These are phyloP conservation scores for Asparagopsis taxiformis DNA, from an alignment of 31 red algal genomes.

Conservation along the genomic window DNA sequence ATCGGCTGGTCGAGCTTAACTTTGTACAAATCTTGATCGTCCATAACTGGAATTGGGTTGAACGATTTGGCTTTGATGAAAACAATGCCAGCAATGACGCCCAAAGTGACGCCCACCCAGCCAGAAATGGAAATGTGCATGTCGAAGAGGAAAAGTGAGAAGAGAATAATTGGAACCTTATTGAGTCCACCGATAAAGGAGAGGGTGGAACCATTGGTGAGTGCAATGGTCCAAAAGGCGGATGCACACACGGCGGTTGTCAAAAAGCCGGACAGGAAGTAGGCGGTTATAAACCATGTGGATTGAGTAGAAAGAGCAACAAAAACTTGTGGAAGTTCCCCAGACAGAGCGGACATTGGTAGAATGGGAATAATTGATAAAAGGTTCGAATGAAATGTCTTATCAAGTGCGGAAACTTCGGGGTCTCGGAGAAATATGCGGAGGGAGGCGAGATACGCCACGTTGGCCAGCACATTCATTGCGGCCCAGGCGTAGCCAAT, in stretches of 20 bases:
- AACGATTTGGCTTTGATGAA: conserved; percentile 73
- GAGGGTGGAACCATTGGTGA: conserved; percentile 83
- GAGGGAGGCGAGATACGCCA: conserved; percentile 82
- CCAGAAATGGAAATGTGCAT: conserved; percentile 61
- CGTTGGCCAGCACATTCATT: conserved; percentile 81
- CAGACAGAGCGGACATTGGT: conserved; percentile 52
- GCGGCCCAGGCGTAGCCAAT: conserved; percentile 90
- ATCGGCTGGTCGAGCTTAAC: background rate
- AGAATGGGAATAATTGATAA: conserved; percentile 82
- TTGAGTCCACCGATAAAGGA: conserved; percentile 86
- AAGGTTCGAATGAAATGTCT: conserved; percentile 81
- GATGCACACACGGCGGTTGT: conserved; percentile 79
- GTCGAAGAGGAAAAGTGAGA: conserved; percentile 83
- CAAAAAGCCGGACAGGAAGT: conserved; percentile 69
- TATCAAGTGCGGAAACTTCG: conserved; percentile 62
- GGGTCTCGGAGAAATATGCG: conserved; percentile 62
- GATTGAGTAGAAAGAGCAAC: conserved; percentile 24
- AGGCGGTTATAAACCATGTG: conserved; percentile 40
- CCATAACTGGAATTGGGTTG: background rate
- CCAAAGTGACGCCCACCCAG: conserved; percentile 92
- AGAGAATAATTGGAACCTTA: conserved; percentile 88
- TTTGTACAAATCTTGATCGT: background rate
- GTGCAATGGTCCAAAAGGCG: conserved; percentile 82
- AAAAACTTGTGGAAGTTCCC: conserved; percentile 58
- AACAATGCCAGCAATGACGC: conserved; percentile 78